Evolutionary conservation across 2,329 filamentous ascomycete genomes (phyloP).

Genomic region (Hymenotorrendiella dingleyae): DNA sequence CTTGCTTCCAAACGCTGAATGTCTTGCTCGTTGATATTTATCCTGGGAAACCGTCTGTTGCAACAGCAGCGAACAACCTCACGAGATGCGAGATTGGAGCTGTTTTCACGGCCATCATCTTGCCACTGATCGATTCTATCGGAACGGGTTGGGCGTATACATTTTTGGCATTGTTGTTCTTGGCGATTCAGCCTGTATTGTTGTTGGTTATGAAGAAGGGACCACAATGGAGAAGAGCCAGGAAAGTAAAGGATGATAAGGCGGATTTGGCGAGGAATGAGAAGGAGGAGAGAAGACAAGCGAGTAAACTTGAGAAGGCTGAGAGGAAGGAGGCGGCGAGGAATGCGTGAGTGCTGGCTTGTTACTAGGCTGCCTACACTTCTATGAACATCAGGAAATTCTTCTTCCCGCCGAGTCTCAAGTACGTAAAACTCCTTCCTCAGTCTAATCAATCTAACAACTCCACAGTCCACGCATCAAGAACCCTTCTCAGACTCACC

Average conservation of each 20-base stretch:
- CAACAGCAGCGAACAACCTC: constrained; percentile 52
- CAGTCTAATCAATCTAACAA: no score
- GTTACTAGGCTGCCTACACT: no score
- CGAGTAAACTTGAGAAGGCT: no score
- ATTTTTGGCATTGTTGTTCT: constrained; percentile 39
- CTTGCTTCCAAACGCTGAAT: constrained; percentile 45
- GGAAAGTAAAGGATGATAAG: constrained; percentile 20
- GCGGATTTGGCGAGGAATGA: background rate
- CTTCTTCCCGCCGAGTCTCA: no score
- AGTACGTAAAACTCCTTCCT: no score
- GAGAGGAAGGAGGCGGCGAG: no score
- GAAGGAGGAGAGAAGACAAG: background rate
- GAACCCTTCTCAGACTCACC: no score
- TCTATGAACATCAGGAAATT: no score
- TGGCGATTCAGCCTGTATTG: constrained; percentile 36
- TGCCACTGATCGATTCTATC: constrained; percentile 45
- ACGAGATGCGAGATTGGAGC: constrained; percentile 50
- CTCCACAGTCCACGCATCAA: no score
- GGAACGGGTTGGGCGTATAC: constrained; percentile 48
- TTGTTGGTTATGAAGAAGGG: constrained; percentile 38
- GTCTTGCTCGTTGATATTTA: constrained; percentile 52
- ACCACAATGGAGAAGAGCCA: constrained; percentile 37
- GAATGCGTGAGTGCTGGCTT: no score
- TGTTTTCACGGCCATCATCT: constrained; percentile 43
- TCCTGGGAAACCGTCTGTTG: constrained; percentile 45